Evolutionary conservation across 2,329 filamentous ascomycete genomes (phyloP).

Genomic region (Apiospora phragmitis): DNA sequence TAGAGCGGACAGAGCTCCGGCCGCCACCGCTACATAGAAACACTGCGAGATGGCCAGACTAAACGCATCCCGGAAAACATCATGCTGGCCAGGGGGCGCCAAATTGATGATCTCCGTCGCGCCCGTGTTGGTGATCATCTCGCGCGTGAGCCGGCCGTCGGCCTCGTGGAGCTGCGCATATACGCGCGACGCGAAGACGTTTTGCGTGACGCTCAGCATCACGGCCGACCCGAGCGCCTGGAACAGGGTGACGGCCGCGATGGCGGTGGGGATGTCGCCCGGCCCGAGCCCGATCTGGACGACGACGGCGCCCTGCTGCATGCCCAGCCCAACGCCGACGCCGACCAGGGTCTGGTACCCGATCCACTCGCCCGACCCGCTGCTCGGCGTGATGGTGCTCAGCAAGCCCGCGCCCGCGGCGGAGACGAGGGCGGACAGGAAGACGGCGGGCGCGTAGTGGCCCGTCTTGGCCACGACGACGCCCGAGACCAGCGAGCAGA

Average conservation of each 20-base stretch:
- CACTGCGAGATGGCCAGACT: neutral
- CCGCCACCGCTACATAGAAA: neutral
- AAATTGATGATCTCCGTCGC: neutral
- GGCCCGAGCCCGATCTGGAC: neutral
- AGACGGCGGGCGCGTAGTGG: constrained; percentile 17
- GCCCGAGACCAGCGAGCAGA: constrained; percentile 9
- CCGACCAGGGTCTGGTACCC: constrained; percentile 32
- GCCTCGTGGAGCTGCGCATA: neutral
- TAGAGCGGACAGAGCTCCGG: neutral
- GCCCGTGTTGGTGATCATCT: neutral
- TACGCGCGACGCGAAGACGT: neutral
- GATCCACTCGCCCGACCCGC: constrained; percentile 34
- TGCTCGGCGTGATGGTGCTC: constrained; percentile 31
- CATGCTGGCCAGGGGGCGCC: neutral
- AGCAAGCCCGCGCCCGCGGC: constrained; percentile 36
- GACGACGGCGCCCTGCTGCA: neutral
- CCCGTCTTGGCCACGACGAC: constrained; percentile 24
- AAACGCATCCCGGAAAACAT: neutral
- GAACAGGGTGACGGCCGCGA: neutral
- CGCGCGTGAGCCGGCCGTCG: neutral
- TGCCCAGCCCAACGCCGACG: neutral
- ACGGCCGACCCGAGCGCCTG: neutral
- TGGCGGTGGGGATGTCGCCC: neutral
- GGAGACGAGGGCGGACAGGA: constrained; percentile 26
- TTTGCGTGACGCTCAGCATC: neutral